Percentiles rank a stretch among this genome's conserved stretches.
Evolutionary conservation across 495 filamentous ascomycete species (phyloP).

Genomic region (Mytilinidion resinicola): DNA sequence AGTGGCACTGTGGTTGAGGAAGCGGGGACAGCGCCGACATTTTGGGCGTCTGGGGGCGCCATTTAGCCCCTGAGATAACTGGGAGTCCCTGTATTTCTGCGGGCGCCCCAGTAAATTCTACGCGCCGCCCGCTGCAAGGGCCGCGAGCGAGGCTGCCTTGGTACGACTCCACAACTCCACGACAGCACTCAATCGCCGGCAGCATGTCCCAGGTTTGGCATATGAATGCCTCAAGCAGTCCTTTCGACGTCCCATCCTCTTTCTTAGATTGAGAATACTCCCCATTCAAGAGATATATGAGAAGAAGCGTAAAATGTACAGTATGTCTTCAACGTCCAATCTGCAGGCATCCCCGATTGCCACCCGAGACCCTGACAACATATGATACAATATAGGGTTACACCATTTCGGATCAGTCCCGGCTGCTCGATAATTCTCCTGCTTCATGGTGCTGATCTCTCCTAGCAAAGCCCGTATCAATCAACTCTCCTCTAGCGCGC

Average conservation of each 20-base stretch:
- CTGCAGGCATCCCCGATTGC: too few relatives aligned
- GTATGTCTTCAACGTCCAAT: too few relatives aligned
- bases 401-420: too few relatives aligned
- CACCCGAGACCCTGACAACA: too few relatives aligned
- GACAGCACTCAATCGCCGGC: not conserved
- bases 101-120: not conserved
- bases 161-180: not conserved
- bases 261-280: too few relatives aligned
- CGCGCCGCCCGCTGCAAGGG: not conserved
- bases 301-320: too few relatives aligned
- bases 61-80: not conserved
- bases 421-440: too few relatives aligned
- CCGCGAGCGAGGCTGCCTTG: not conserved
- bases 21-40: not conserved
- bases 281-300: too few relatives aligned
- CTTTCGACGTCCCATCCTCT: too few relatives aligned
- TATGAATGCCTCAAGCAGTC: too few relatives aligned
- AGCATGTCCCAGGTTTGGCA: not conserved
- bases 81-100: not conserved
- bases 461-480: not conserved
- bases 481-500: not conserved
- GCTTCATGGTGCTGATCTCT: too few relatives aligned
- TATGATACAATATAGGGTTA: too few relatives aligned
- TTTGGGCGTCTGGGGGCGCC: not conserved
- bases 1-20: not conserved